phyloP scores from a whole-genome alignment of 2,329 filamentous ascomycete species.

The Curvularia hawaiiensis region DNA sequence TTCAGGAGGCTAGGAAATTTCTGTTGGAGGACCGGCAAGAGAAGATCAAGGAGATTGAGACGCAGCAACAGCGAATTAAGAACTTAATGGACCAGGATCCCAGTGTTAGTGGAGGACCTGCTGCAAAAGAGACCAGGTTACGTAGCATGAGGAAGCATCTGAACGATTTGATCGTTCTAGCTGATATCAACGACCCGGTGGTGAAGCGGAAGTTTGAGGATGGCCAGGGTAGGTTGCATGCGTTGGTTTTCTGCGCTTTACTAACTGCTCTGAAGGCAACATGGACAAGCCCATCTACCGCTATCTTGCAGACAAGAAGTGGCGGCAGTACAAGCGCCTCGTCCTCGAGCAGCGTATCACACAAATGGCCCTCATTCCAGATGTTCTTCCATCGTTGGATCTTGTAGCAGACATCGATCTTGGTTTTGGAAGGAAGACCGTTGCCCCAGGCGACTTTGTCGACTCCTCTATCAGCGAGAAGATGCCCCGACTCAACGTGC shows the following conservation, averaged over 20 bases:
- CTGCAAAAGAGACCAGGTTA: conserved; percentile 69
- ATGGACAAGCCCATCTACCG: conserved; percentile 98
- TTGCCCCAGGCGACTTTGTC: conserved; percentile 79
- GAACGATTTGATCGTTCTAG: conserved; percentile 82
- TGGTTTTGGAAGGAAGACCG: conserved; percentile 72
- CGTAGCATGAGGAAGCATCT: conserved; percentile 72
- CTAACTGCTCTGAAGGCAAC: conserved; percentile 66
- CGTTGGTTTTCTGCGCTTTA: neutral
- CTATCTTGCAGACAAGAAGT: conserved; percentile 83
- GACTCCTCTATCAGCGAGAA: conserved; percentile 74
- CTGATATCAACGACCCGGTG: conserved; percentile 92
- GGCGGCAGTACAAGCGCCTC: conserved; percentile 80
- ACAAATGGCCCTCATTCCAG: conserved; percentile 86
- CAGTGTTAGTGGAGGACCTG: conserved; percentile 65
- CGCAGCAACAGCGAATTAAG: conserved; percentile 70
- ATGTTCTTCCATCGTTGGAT: conserved; percentile 81
- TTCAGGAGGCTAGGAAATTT: conserved; percentile 91
- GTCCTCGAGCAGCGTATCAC: conserved; percentile 83
- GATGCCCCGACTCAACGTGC: conserved; percentile 77
- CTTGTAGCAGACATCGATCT: conserved; percentile 81
- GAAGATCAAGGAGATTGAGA: conserved; percentile 76
- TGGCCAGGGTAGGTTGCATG: conserved; percentile 70
- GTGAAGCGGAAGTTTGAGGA: conserved; percentile 96
- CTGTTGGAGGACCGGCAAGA: conserved; percentile 78
- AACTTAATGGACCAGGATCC: conserved; percentile 65